Conservation (phyloP, 2,329 filamentous ascomycete species). For the Decorospora gaudefroyi region DNA sequence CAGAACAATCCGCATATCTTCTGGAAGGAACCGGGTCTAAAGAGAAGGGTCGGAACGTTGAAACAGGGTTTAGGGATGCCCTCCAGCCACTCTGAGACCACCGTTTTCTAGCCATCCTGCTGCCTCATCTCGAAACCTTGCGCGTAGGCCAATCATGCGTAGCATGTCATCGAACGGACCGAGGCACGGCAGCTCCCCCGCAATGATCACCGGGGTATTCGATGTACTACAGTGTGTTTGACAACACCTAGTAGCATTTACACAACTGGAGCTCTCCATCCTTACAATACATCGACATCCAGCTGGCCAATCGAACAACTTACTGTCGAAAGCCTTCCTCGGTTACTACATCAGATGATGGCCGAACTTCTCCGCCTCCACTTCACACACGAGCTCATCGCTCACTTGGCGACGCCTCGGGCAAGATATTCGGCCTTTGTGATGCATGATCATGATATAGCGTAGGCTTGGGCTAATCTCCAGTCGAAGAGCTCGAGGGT, state of each 20-base stretch:
- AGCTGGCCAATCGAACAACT: slow-evolving; percentile 7
- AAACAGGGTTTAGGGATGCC: not conserved
- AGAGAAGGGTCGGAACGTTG: too few species aligned
- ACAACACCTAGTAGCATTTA: not conserved
- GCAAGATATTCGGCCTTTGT: not conserved
- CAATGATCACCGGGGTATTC: not conserved
- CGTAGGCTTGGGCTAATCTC: not conserved
- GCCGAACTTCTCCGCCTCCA: not conserved
- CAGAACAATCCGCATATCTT: too few species aligned
- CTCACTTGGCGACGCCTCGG: slow-evolving; percentile 7
- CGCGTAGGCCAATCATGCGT: slow-evolving; percentile 9
- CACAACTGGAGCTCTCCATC: slow-evolving; percentile 1
- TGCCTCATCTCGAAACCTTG: slow-evolving; percentile 8
- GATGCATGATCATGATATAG: slow-evolving; percentile 2
- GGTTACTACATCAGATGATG: slow-evolving; percentile 3
- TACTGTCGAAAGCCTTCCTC: slow-evolving; percentile 8
- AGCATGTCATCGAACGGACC: not conserved
- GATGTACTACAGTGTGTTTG: slow-evolving; percentile 1
- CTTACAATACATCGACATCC: not conserved
- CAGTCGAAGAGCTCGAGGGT: not conserved
- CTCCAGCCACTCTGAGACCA: slow-evolving; percentile 2
- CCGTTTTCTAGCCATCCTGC: slow-evolving; percentile 1
- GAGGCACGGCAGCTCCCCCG: slow-evolving; percentile 2
- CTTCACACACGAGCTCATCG: slow-evolving; percentile 1
- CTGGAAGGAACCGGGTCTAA: too few species aligned